A percentile compares a stretch with the other conserved stretches of the same genome.
These are phyloP conservation scores for Monosporascus cannonballus DNA, from an alignment of 2,329 filamentous ascomycete genomes.

Conservation along the genomic window DNA sequence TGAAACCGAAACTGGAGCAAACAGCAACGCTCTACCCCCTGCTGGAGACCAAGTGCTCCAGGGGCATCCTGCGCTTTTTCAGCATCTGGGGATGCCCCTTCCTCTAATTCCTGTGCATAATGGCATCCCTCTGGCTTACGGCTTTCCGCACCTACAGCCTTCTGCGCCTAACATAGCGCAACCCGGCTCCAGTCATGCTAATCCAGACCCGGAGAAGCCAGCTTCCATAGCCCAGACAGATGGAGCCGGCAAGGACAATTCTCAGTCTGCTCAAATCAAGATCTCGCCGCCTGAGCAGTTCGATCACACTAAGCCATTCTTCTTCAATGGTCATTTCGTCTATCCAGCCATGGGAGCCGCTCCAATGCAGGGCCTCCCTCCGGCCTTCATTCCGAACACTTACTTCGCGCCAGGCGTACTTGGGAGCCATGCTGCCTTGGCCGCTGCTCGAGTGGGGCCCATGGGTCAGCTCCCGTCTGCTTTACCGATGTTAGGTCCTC, in stretches of 20 bases:
- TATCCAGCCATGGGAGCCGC: conserved; percentile 25
- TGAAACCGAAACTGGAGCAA: conserved; percentile 3
- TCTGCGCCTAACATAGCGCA: conserved; percentile 7
- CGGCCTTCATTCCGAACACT: conserved; percentile 14
- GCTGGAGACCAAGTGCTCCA: conserved; percentile 13
- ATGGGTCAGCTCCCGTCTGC: conserved; percentile 10
- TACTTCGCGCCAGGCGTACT: conserved; percentile 15
- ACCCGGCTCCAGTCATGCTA: conserved; percentile 3
- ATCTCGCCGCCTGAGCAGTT: conserved; percentile 38
- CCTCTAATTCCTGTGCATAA: conserved; percentile 20
- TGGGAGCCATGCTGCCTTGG: conserved; percentile 10
- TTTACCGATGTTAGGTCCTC: conserved; percentile 8
- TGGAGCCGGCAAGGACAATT: conserved; percentile 22
- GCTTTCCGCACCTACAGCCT: conserved; percentile 11
- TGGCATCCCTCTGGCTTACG: conserved; percentile 15
- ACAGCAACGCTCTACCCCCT: conserved; percentile 9
- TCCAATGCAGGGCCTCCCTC: conserved; percentile 5
- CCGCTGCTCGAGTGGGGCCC: conserved; percentile 9
- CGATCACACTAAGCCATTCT: conserved; percentile 39
- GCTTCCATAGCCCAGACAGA: conserved; percentile 10
- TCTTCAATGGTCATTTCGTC: conserved; percentile 39
- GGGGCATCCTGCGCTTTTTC: conserved; percentile 13
- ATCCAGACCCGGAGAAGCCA: conserved; percentile 7
- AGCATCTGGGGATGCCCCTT: conserved; percentile 22
- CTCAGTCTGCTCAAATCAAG: conserved; percentile 24